Percentiles rank a stretch among this genome's conserved stretches.
phyloP scores from a whole-genome alignment of 2,329 filamentous ascomycete species.

The Onygena corvina region DNA sequence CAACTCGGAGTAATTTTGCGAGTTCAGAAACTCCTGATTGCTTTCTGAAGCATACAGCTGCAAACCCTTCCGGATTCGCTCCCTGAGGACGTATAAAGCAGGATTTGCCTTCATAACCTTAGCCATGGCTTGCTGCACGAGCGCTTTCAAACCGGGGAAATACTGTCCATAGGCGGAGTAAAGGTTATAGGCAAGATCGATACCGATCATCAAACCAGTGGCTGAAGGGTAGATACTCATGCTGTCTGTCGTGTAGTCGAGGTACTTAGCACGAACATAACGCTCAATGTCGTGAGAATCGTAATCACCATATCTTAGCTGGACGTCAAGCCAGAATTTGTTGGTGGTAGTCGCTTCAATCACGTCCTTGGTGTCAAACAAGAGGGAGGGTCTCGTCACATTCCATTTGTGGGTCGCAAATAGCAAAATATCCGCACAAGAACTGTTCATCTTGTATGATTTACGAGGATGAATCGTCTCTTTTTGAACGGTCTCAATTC shows the following conservation, averaged over 20 bases:
- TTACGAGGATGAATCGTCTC: constrained; percentile 98
- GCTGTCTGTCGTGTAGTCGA: constrained; percentile 97
- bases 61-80: constrained; percentile 95
- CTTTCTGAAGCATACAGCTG: constrained; percentile 97
- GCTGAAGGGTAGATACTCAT: constrained; percentile 98
- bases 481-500: constrained; percentile 96
- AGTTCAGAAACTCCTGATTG: constrained; percentile 98
- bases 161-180: constrained; percentile 98
- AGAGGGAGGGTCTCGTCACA: constrained; percentile 78
- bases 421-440: constrained; percentile 89
- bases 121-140: constrained; percentile 96
- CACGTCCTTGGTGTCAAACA: constrained; percentile 92
- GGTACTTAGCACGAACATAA: constrained; percentile 93
- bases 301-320: constrained; percentile 93
- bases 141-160: constrained; percentile 91
- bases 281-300: constrained; percentile 98
- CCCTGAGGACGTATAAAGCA: constrained; percentile 84
- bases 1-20: constrained; percentile 96
- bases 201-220: constrained; percentile 93
- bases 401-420: constrained; percentile 99
- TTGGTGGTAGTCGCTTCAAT: constrained; percentile 91
- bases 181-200: constrained; percentile 94
- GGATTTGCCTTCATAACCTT: constrained; percentile 99
- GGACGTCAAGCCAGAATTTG: constrained; percentile 98
- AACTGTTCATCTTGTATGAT: constrained; percentile 99